Conservation (phyloP, 192 early-diverging fungal genomes). For the Coemansia sp. region DNA sequence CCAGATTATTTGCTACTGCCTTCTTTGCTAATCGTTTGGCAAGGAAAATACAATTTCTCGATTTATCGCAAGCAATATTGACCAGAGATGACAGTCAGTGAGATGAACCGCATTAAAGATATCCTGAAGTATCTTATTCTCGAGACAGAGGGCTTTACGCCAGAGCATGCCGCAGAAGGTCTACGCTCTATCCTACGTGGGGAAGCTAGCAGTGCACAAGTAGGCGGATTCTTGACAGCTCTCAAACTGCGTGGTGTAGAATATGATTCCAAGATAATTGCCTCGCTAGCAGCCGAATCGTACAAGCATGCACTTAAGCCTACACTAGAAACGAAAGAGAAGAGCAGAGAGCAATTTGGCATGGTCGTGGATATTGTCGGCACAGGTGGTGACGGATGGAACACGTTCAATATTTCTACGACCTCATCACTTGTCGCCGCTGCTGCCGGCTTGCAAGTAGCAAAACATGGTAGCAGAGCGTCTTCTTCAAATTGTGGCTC, state of each 20-base stretch:
- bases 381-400: slow-evolving; percentile 93
- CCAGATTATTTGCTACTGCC: not conserved
- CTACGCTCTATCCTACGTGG: slow-evolving; percentile 74
- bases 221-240: slow-evolving; percentile 78
- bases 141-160: slow-evolving; percentile 60
- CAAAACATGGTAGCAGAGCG: slow-evolving; percentile 94
- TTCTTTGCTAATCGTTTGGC: not conserved
- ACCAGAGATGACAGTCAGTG: not conserved
- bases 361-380: slow-evolving; percentile 87
- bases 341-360: slow-evolving; percentile 29
- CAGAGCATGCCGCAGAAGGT: slow-evolving; percentile 58
- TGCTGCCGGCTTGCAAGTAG: slow-evolving; percentile 85
- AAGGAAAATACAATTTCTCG: not conserved
- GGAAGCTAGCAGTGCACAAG: slow-evolving; percentile 74
- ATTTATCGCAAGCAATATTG: slow-evolving; percentile 2
- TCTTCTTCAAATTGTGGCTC: slow-evolving; percentile 88
- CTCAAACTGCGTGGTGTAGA: slow-evolving; percentile 72
- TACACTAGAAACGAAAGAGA: slow-evolving; percentile 49
- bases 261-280: slow-evolving; percentile 71
- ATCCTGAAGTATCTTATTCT: slow-evolving; percentile 68
- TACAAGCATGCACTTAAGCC: slow-evolving; percentile 66
- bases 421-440: slow-evolving; percentile 87
- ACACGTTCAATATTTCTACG: slow-evolving; percentile 96
- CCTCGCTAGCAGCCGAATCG: slow-evolving; percentile 76
- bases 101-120: slow-evolving; percentile 32